Conservation (phyloP, 305 asterid genomes). For the Euphrasia arctica region DNA sequence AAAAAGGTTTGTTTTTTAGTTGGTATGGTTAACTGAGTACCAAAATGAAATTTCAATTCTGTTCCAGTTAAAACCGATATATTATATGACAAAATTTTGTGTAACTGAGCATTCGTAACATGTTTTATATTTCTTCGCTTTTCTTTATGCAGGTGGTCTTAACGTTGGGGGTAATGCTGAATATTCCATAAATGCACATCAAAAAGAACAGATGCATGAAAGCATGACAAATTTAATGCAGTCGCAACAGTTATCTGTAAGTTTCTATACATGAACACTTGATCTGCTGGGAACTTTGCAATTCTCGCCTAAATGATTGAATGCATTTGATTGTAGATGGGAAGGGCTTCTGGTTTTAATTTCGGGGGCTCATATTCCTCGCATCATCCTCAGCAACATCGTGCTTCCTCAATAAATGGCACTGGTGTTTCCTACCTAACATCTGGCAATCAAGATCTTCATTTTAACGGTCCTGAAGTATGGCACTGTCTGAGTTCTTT, state of each 20-base stretch:
- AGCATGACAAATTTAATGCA: slow-evolving; percentile 67
- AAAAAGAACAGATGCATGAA: slow-evolving; percentile 84
- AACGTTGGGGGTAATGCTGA: slow-evolving; percentile 61
- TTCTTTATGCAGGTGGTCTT: slow-evolving; percentile 33
- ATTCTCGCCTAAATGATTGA: slow-evolving; percentile 20
- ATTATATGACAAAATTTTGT: background rate
- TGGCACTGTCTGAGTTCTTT: slow-evolving; percentile 5
- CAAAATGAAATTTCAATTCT: no score
- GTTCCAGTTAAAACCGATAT: no score
- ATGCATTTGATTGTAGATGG: slow-evolving; percentile 50
- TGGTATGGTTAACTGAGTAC: background rate
- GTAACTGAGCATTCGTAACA: background rate
- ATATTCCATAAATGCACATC: slow-evolving; percentile 59
- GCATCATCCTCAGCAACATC: slow-evolving; percentile 77
- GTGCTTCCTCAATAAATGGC: slow-evolving; percentile 58
- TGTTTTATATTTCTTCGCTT: slow-evolving; percentile 12
- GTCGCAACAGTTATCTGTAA: slow-evolving; percentile 72
- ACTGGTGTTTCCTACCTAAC: slow-evolving; percentile 57
- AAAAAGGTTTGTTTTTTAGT: background rate
- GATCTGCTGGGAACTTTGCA: slow-evolving; percentile 28
- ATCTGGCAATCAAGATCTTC: slow-evolving; percentile 67
- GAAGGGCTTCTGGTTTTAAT: slow-evolving; percentile 74
- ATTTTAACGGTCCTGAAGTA: slow-evolving; percentile 79
- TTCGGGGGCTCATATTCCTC: slow-evolving; percentile 75
- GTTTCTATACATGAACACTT: slow-evolving; percentile 29